Evolutionary conservation across 176 grass and related monocot species (phyloP).

Genomic region (Paspalum notatum): DNA sequence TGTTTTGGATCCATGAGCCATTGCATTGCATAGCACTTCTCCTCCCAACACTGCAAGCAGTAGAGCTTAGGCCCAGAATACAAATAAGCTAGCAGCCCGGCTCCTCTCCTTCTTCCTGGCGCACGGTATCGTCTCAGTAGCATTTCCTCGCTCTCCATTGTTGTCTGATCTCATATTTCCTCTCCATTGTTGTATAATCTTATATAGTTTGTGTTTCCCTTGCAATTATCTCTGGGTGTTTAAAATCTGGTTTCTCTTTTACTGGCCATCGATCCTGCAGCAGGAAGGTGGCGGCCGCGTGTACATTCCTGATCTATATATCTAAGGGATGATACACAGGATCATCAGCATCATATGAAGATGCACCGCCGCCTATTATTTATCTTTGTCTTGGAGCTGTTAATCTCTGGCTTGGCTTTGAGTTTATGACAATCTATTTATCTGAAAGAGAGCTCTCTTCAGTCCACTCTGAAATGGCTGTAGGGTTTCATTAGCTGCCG

Average conservation of each 20-base stretch:
- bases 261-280: neutral
- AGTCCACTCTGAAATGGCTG: conserved; percentile 75
- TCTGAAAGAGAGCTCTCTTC: conserved; percentile 79
- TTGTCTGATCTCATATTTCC: neutral
- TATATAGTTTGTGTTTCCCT: neutral
- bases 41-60: no score
- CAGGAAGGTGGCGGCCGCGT: neutral
- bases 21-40: no score
- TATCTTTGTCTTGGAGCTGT: neutral
- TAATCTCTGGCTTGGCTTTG: neutral
- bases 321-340: neutral
- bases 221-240: neutral
- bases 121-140: neutral
- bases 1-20: conserved; percentile 36
- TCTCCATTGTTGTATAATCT: neutral
- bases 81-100: neutral
- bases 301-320: neutral
- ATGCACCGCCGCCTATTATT: neutral
- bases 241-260: neutral
- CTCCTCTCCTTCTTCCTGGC: neutral
- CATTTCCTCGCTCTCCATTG: neutral
- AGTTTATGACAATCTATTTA: conserved; percentile 15
- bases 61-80: neutral
- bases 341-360: neutral
- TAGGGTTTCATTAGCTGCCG: conserved; percentile 85